These are phyloP conservation scores for Xylaria sp. DNA, from an alignment of 2,329 filamentous ascomycete genomes.

Conservation along the genomic window DNA sequence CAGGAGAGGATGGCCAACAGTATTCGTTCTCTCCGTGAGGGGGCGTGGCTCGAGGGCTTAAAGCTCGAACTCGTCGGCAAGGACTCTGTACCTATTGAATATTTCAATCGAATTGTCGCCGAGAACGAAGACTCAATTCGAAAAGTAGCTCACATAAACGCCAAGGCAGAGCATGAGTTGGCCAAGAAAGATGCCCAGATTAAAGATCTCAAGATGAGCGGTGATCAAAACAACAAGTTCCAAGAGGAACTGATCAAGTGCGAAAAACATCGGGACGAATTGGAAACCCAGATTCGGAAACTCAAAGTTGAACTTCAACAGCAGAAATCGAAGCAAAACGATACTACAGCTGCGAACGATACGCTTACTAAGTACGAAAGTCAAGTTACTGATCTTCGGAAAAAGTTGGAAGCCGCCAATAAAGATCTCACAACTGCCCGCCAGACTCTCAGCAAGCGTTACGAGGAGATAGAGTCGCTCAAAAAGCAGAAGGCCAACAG, in stretches of 20 bases:
- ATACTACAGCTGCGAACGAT: neutral
- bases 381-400: neutral
- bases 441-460: neutral
- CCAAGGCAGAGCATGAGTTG: neutral
- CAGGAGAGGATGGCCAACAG: slow-evolving; percentile 21
- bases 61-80: slow-evolving; percentile 25
- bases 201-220: neutral
- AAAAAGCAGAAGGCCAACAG: neutral
- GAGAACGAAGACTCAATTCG: slow-evolving; percentile 30
- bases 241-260: neutral
- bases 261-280: neutral
- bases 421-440: neutral
- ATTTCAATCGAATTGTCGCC: slow-evolving; percentile 34
- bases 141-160: slow-evolving; percentile 20
- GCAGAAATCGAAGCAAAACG: neutral
- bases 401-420: neutral
- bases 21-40: slow-evolving; percentile 18
- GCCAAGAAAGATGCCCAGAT: slow-evolving; percentile 6
- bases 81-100: slow-evolving; percentile 28
- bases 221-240: neutral
- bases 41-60: slow-evolving; percentile 31
- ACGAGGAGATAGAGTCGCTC: neutral
- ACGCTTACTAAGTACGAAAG: slow-evolving; percentile 1
- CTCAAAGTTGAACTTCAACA: neutral
- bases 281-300: neutral